Conservation (phyloP, 2,329 filamentous ascomycete genomes). For the Macrophomina phaseolina region DNA sequence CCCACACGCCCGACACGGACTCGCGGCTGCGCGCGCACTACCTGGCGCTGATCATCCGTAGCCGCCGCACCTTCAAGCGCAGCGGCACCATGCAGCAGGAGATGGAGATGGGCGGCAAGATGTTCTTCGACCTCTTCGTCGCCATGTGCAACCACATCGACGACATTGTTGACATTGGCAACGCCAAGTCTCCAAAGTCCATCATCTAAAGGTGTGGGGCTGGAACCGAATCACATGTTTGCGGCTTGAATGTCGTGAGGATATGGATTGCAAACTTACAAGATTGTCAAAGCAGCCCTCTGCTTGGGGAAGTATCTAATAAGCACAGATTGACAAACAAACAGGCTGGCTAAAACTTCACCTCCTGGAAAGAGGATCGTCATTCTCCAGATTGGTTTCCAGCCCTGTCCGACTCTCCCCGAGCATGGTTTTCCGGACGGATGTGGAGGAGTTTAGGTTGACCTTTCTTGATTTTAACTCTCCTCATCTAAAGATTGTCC, state of each 20-base stretch:
- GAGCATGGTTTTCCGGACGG: slow-evolving; percentile 4
- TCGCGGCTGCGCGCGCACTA: slow-evolving; percentile 94
- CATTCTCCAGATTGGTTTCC: neutral
- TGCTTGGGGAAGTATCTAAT: slow-evolving; percentile 3
- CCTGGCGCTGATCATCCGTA: slow-evolving; percentile 95
- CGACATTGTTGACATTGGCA: slow-evolving; percentile 82
- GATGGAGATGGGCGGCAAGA: slow-evolving; percentile 92
- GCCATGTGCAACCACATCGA: slow-evolving; percentile 98
- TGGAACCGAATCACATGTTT: neutral
- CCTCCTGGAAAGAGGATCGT: slow-evolving; percentile 15
- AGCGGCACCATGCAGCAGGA: slow-evolving; percentile 99
- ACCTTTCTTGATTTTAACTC: slow-evolving; percentile 1
- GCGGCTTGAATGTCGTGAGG: slow-evolving; percentile 2
- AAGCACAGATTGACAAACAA: slow-evolving; percentile 14
- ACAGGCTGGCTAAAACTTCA: neutral
- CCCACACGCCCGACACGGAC: slow-evolving; percentile 91
- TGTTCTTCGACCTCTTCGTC: slow-evolving; percentile 98
- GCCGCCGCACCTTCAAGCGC: slow-evolving; percentile 96
- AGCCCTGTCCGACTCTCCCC: neutral
- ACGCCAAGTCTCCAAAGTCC: slow-evolving; percentile 20
- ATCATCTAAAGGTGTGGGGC: slow-evolving; percentile 48
- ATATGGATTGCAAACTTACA: slow-evolving; percentile 5
- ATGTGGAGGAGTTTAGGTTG: slow-evolving; percentile 18
- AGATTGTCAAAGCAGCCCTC: slow-evolving; percentile 10
- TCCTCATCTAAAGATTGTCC: slow-evolving; percentile 19